These are phyloP conservation scores for Trametes sanguinea DNA, from an alignment of 768 basidiomycete genomes.

Conservation along the genomic window DNA sequence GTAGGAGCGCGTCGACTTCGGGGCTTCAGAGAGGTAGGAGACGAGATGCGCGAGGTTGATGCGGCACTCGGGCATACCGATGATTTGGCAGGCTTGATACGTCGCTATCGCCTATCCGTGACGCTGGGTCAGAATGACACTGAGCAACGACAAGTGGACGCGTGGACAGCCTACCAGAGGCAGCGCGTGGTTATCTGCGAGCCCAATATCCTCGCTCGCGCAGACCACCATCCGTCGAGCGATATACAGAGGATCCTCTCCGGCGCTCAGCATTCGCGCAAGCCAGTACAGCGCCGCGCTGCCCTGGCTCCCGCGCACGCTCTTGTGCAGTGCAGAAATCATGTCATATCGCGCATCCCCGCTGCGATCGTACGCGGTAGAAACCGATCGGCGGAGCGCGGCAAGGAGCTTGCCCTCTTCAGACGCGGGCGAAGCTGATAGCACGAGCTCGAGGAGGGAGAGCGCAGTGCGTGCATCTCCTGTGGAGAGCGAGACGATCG, in stretches of 20 bases:
- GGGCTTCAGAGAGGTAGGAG: constrained; percentile 78
- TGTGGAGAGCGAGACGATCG: constrained; percentile 53
- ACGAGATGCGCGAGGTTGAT: constrained; percentile 79
- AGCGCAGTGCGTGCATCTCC: constrained; percentile 82
- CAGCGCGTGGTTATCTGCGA: constrained; percentile 77
- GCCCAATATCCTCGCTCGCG: constrained; percentile 84
- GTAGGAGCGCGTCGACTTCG: constrained; percentile 80
- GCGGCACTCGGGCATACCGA: constrained; percentile 84
- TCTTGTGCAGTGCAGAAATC: constrained; percentile 85
- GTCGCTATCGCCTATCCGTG: constrained; percentile 56
- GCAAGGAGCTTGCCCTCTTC: constrained; percentile 53
- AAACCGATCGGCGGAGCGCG: constrained; percentile 62
- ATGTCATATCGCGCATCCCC: constrained; percentile 80
- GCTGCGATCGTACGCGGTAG: constrained; percentile 69
- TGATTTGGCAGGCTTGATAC: constrained; percentile 62
- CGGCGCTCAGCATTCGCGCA: constrained; percentile 77
- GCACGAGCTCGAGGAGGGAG: constrained; percentile 71
- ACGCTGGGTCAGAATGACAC: constrained; percentile 17
- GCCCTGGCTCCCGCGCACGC: constrained; percentile 73
- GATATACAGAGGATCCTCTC: constrained; percentile 81
- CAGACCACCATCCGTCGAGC: constrained; percentile 75
- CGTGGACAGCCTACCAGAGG: constrained; percentile 53
- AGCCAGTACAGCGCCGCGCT: constrained; percentile 88
- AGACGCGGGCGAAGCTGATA: constrained; percentile 44
- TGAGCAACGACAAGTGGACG: not conserved